Percentiles rank a stretch among this genome's conserved stretches.
Conservation (phyloP, 352 stramenopile genomes). For the Phytopythium montanum region DNA sequence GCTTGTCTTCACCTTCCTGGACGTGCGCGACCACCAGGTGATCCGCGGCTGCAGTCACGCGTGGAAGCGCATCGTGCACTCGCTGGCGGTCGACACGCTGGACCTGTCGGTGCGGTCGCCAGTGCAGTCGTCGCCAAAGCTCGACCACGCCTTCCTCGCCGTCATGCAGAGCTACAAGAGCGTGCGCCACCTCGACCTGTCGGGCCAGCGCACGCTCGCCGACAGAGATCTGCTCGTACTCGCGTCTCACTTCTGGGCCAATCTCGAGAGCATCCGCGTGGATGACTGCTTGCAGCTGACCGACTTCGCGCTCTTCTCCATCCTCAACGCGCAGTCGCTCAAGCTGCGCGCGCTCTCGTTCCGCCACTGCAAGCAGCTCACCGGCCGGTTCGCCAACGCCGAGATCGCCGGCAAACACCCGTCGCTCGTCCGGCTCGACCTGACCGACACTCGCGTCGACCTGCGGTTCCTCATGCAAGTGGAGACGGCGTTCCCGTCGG, state of each 20-base stretch:
- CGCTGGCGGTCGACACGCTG: conserved; percentile 57
- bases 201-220: conserved; percentile 58
- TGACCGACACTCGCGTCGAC: conserved; percentile 64
- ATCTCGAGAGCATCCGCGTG: conserved; percentile 58
- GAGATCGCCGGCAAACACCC: conserved; percentile 58
- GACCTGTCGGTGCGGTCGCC: conserved; percentile 60
- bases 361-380: conserved; percentile 76
- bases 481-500: conserved; percentile 58
- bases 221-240: conserved; percentile 79
- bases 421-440: conserved; percentile 44
- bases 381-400: conserved; percentile 37
- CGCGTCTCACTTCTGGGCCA: conserved; percentile 74
- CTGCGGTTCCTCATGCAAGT: conserved; percentile 41
- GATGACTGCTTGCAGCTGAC: conserved; percentile 78
- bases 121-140: conserved; percentile 29
- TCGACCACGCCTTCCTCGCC: conserved; percentile 57
- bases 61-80: conserved; percentile 68
- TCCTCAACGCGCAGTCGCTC: conserved; percentile 82
- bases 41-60: conserved; percentile 47
- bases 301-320: conserved; percentile 71
- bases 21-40: conserved; percentile 72
- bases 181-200: conserved; percentile 60
- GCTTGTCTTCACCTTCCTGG: conserved; percentile 61
- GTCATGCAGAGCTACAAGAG: conserved; percentile 66
- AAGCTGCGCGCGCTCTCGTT: conserved; percentile 59